Evolutionary conservation across 2,329 filamentous ascomycete genomes (phyloP), one percentile per base, ranked within the genome.

Genomic region (Fusarium guadeloupense): DNA sequence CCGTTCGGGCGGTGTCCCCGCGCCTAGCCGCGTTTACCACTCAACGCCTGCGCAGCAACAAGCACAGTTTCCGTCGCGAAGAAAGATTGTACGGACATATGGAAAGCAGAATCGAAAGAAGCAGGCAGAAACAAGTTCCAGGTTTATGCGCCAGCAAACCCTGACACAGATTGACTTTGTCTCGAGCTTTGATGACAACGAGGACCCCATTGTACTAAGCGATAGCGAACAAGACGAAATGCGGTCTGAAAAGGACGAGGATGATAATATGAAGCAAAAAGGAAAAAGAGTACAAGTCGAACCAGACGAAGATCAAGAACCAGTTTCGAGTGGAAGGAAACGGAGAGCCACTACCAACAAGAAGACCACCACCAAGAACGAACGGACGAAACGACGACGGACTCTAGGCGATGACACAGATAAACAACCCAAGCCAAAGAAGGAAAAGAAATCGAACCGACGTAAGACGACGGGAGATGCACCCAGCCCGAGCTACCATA

Each of bases 131-230:
- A 60, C 40, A 16, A 56, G 45, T 14, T 47, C 61, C 1, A 62
- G 59, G 16, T 51, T 64, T 5, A 49, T 77, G 38, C 72, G 71
- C 53, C 78, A 80, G 66, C 75, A 78, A 67, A 80, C 78, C 2
- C 61, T 80, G 19, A 80, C 78, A 6, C 78, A 80, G 61, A 74
- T 79, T 37, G 74, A 76, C 40, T 77, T 74, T 67, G 74, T 75
- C 16, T 76, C 69, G 31, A 74, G 71, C 59, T 71, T 72, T n/a
- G 70, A 72, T 14, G 74, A 69, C 16, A 69, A 71, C 6, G 66
- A 68, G 6, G 69, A 70, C 25, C 56, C 63, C 9, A 66, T 67
- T 16, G 59, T 70, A 17, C 43, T 70, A 19, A 71, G 67, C 40
- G 71, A 73, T 34, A 73, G 68, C 47, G 71, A 74, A 31, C 64